Evolutionary conservation across 2,329 filamentous ascomycete genomes (phyloP), one percentile per base, ranked within the genome.

Genomic region (Epichloe sp.): DNA sequence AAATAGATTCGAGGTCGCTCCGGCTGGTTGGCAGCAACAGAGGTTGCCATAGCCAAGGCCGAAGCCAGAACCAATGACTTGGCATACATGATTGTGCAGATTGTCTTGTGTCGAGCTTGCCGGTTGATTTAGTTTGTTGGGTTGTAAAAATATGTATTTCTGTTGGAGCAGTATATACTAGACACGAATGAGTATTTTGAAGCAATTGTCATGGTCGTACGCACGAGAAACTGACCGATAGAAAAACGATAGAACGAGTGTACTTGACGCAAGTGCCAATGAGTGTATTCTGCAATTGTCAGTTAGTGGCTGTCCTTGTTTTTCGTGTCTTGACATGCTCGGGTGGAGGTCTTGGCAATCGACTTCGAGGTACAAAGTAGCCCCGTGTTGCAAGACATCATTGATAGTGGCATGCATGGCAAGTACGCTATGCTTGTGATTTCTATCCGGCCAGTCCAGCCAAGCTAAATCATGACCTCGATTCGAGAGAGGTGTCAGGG

Each of bases 211-310:
- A 17, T 17, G 23, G 5, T 21, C 19, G 10, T 23, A 31, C 10
- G 19, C 10, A 14, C 7, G 12, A 14, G 14, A 23, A 15, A 12
- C 65, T 63, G 42, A 67, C 64, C 72, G 74, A 76, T 73, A 77
- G 73, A 67, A 64, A 63, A 60, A 58, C 60, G 60, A 63, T 66
- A 59, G 59, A 79, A 76, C 70, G 77, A 80, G 69, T 77, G 77
- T 77, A 78, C 71, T 76, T 78, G 77, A 79, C 75, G 70, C 64
- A 60, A 26, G 58, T 69, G 69, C 74, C 71, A 77, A 78, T 62
- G 73, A 78, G 68, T 64, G 75, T 74, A 59, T 53, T 64, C 61
- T 65, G 35, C 2, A 12, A 17, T 12, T 11, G 15, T 23, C 23
- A 54, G 61, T 49, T 47, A 60, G 59, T 48, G 4, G 15, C 7